Percentiles rank a stretch among this genome's conserved stretches.
Conservation (phyloP, 108 stramenopile species). For the Tribonema minus region DNA sequence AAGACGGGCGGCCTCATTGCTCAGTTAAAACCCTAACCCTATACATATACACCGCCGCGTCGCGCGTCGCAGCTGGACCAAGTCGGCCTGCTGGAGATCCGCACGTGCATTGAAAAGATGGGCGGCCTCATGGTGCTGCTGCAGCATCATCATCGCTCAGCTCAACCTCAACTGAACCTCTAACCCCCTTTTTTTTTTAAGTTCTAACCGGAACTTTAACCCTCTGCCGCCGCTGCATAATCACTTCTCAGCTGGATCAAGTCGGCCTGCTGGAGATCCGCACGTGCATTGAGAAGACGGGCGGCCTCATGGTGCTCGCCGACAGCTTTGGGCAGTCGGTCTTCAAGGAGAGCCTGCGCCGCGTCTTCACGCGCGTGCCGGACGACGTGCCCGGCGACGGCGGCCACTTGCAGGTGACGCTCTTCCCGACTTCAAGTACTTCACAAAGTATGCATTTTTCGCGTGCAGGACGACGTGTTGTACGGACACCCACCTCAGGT, state of each 20-base stretch:
- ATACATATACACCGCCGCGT: too few relatives aligned
- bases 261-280: slow-evolving; percentile 93
- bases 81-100: slow-evolving; percentile 94
- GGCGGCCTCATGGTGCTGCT: slow-evolving; percentile 95
- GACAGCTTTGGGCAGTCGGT: slow-evolving; percentile 95
- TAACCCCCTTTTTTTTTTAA: too few relatives aligned
- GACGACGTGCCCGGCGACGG: background rate
- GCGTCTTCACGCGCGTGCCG: slow-evolving; percentile 78
- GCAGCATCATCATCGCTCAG: too few relatives aligned
- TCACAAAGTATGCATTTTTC: background rate
- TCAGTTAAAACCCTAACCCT: too few relatives aligned
- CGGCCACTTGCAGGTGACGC: background rate
- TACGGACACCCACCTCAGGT: too few relatives aligned
- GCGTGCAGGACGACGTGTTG: too few relatives aligned
- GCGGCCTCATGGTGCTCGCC: slow-evolving; percentile 91
- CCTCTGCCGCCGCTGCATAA: too few relatives aligned
- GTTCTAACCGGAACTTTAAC: too few relatives aligned
- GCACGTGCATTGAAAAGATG: slow-evolving; percentile 82
- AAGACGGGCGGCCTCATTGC: slow-evolving; percentile 94
- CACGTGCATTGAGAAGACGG: slow-evolving; percentile 79
- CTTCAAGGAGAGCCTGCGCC: slow-evolving; percentile 92
- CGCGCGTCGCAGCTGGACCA: slow-evolving; percentile 27
- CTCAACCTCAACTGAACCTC: too few relatives aligned
- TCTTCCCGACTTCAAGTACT: background rate
- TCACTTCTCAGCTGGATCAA: slow-evolving; percentile 27